Conservation (phyloP, 129 eudicot genomes). For the Tanacetum coccineum region DNA sequence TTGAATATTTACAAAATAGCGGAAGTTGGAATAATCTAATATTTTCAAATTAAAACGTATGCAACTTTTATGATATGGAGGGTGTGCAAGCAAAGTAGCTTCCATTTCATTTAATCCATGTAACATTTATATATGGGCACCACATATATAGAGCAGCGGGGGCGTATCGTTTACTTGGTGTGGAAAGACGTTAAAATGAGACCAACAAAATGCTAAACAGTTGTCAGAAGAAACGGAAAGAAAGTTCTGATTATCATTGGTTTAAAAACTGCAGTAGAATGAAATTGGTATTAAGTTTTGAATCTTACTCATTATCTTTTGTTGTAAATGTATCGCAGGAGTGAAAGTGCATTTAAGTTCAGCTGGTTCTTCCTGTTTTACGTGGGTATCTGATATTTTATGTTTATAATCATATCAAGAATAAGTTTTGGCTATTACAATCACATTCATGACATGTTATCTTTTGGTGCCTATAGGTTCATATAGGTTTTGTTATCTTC, state of each 20-base stretch:
- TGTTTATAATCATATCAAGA: background rate
- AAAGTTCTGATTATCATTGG: too few relatives aligned
- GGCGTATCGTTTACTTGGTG: slow-evolving; percentile 7
- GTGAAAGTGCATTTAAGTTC: slow-evolving; percentile 84
- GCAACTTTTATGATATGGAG: background rate
- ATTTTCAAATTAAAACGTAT: background rate
- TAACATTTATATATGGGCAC: background rate
- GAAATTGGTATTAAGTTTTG: background rate
- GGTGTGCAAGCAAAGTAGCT: background rate
- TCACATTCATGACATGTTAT: slow-evolving; percentile 11
- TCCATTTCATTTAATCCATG: background rate
- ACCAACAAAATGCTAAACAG: background rate
- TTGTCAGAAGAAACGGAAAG: slow-evolving; percentile 3
- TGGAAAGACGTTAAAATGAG: background rate
- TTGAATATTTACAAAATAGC: background rate
- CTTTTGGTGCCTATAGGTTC: slow-evolving; percentile 52
- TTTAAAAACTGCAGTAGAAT: too few relatives aligned
- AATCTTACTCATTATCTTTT: slow-evolving; percentile 1
- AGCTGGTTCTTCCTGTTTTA: slow-evolving; percentile 86
- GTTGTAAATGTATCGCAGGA: slow-evolving; percentile 45
- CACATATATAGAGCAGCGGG: background rate
- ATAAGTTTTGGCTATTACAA: background rate
- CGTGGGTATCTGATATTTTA: slow-evolving; percentile 46
- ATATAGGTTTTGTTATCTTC: slow-evolving; percentile 75
- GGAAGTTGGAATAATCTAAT: background rate